Percentiles rank a stretch among this genome's conserved stretches.
phyloP scores from a whole-genome alignment of 805 yeast genomes.

The Saturnispora hagleri region DNA sequence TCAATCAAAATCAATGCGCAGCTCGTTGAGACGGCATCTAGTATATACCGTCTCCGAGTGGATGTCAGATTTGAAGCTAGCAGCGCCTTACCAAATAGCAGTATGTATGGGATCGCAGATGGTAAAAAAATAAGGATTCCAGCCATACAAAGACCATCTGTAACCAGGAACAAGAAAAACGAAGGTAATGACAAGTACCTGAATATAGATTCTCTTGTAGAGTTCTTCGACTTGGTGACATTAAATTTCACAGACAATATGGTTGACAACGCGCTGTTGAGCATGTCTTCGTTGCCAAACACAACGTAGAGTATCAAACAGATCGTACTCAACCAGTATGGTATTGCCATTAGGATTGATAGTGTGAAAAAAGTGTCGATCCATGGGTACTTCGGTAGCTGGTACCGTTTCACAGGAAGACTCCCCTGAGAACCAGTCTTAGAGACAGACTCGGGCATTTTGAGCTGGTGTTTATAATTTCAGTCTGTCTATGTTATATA shows the following conservation, averaged over 20 bases:
- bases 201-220: neutral
- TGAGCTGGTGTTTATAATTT: neutral
- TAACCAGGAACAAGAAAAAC: constrained; percentile 10
- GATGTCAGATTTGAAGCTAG: constrained; percentile 29
- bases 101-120: constrained; percentile 19
- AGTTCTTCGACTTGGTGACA: constrained; percentile 11
- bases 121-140: constrained; percentile 18
- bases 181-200: constrained; percentile 7
- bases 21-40: constrained; percentile 24
- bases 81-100: constrained; percentile 26
- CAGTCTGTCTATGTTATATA: neutral
- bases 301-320: constrained; percentile 17
- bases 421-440: neutral
- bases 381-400: constrained; percentile 4
- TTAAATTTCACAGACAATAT: constrained; percentile 20
- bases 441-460: neutral
- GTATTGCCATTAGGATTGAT: constrained; percentile 18
- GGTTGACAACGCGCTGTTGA: constrained; percentile 22
- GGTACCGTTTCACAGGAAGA: neutral
- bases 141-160: constrained; percentile 16
- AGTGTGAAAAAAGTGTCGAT: constrained; percentile 3
- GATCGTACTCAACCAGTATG: constrained; percentile 21
- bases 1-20: constrained; percentile 17
- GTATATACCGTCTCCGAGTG: constrained; percentile 18
- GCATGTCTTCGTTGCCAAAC: constrained; percentile 21